Percentiles rank a stretch among this genome's conserved stretches.
Evolutionary conservation across 352 stramenopile genomes (phyloP).

Genomic region (Globisporangium heterothallicum): DNA sequence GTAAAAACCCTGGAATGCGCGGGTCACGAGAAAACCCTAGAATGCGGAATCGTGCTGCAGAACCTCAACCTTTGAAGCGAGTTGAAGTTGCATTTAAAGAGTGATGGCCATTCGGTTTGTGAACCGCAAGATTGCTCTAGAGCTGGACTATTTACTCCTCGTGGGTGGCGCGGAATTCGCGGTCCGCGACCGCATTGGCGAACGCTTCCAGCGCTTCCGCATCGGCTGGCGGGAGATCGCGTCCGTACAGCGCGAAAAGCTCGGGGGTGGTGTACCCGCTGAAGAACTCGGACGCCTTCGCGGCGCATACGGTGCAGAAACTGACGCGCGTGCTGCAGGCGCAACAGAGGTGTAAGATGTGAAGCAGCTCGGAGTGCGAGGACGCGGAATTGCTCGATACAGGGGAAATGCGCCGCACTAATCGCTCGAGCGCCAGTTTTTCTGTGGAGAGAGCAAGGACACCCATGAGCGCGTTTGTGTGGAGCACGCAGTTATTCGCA

Average conservation of each 20-base stretch:
- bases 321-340: conserved; percentile 46
- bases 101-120: conserved; percentile 15
- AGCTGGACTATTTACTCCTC: too few relatives aligned
- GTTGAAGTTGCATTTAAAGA: conserved; percentile 1
- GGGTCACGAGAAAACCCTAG: too few relatives aligned
- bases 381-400: conserved; percentile 48
- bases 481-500: too few relatives aligned
- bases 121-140: background rate
- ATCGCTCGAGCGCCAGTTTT: conserved; percentile 42
- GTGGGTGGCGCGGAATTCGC: conserved; percentile 31
- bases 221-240: conserved; percentile 48
- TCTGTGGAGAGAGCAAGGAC: too few relatives aligned
- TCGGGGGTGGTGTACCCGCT: conserved; percentile 42
- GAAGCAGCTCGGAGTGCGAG: conserved; percentile 54
- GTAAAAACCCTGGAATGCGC: too few relatives aligned
- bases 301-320: conserved; percentile 46
- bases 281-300: conserved; percentile 60
- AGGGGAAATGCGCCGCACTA: conserved; percentile 59
- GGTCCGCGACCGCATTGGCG: conserved; percentile 26
- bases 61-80: background rate
- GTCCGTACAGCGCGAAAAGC: conserved; percentile 49
- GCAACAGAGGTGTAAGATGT: conserved; percentile 43
- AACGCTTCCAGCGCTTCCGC: conserved; percentile 38
- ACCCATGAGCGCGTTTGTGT: too few relatives aligned
- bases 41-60: background rate